Percentiles rank a stretch among this genome's conserved stretches.
These are phyloP conservation scores for Phytophthora tubulina DNA, from an alignment of 352 stramenopile species.

Conservation along the genomic window DNA sequence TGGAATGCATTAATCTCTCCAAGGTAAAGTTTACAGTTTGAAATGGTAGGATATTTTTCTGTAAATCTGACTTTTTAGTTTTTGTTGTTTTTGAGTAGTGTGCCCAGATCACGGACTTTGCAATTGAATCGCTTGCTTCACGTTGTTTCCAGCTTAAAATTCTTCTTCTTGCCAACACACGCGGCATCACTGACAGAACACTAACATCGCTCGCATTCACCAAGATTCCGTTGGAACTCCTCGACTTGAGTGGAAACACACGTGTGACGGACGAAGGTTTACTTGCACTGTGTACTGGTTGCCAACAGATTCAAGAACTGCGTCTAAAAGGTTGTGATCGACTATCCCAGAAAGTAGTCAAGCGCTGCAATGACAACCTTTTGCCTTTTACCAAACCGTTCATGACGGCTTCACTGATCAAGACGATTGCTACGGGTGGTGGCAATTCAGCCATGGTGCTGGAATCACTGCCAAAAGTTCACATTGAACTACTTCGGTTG, in stretches of 20 bases:
- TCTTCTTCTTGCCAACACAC: conserved; percentile 52
- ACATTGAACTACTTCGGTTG: conserved; percentile 46
- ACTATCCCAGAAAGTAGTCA: conserved; percentile 50
- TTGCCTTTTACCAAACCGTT: conserved; percentile 59
- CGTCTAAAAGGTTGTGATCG: conserved; percentile 74
- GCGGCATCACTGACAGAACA: conserved; percentile 57
- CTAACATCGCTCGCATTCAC: conserved; percentile 55
- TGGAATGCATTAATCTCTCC: conserved; percentile 67
- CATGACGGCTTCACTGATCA: conserved; percentile 39
- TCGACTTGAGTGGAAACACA: conserved; percentile 73
- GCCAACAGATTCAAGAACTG: conserved; percentile 63
- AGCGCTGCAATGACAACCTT: conserved; percentile 39
- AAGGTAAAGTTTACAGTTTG: conserved; percentile 44
- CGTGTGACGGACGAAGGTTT: conserved; percentile 69
- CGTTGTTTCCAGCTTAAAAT: conserved; percentile 51
- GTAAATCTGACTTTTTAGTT: too few species aligned
- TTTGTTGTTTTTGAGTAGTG: conserved; percentile 41
- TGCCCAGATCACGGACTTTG: conserved; percentile 55
- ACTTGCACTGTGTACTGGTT: conserved; percentile 41
- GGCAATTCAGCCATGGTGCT: conserved; percentile 45
- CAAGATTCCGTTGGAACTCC: conserved; percentile 46
- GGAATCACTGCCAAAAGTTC: conserved; percentile 36
- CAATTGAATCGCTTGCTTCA: conserved; percentile 58
- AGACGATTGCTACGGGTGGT: conserved; percentile 54
- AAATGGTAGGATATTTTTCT: neutral